A percentile compares a stretch with the other conserved stretches of the same genome.
Evolutionary conservation across 208 protist species (phyloP).

Genomic region (Endotrypanum monterogeii): DNA sequence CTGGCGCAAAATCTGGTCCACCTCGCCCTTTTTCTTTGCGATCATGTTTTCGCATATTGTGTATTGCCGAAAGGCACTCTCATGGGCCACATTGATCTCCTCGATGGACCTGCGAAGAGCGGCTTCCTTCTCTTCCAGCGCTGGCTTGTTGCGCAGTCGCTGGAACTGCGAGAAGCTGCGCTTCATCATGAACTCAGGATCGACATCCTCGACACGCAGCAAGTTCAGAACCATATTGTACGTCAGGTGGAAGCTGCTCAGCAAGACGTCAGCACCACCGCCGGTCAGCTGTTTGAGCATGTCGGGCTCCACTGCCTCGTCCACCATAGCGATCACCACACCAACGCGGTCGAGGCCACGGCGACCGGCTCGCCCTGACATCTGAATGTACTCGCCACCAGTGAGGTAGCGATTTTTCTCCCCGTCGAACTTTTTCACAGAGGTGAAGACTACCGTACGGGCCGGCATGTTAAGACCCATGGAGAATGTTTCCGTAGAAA

Average conservation of each 20-base stretch:
- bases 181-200: conserved; percentile 97
- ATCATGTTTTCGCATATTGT: conserved; percentile 79
- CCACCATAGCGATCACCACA: conserved; percentile 98
- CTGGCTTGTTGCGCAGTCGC: conserved; percentile 86
- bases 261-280: conserved; percentile 94
- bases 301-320: conserved; percentile 96
- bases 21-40: conserved; percentile 62
- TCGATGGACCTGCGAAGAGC: conserved; percentile 67
- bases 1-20: conserved; percentile 75
- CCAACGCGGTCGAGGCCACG: conserved; percentile 99
- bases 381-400: conserved; percentile 99
- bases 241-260: conserved; percentile 97
- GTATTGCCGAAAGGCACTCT: conserved; percentile 89
- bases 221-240: conserved; percentile 99
- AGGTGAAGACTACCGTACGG: conserved; percentile 98
- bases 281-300: conserved; percentile 94
- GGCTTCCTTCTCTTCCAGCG: conserved; percentile 65
- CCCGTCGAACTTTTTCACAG: conserved; percentile 99
- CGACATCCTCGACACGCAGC: conserved; percentile 97
- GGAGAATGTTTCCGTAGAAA: conserved; percentile 99
- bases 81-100: conserved; percentile 66
- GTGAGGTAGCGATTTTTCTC: conserved; percentile 94
- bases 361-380: conserved; percentile 99
- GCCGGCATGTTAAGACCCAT: conserved; percentile 99
- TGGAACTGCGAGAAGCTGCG: conserved; percentile 98